Conservation (phyloP, 1,284 basidiomycete genomes). For the Malassezia equina region DNA sequence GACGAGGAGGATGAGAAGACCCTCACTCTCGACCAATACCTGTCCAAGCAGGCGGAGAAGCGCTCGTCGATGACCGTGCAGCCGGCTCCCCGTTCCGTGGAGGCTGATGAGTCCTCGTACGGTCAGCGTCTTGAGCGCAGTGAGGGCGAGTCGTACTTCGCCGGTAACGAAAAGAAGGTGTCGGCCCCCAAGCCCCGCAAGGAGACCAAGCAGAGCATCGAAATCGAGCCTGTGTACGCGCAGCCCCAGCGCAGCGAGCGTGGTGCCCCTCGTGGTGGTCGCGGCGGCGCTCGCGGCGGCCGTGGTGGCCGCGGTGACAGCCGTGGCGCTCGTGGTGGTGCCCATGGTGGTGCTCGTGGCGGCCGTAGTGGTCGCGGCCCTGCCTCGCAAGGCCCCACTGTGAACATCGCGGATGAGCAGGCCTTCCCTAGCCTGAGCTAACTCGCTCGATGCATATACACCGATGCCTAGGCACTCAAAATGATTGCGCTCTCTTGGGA, state of each 20-base stretch:
- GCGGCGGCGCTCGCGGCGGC: constrained; percentile 12
- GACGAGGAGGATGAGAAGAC: constrained; percentile 94
- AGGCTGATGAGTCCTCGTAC: constrained; percentile 33
- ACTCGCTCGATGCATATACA: not conserved
- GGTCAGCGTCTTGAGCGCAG: constrained; percentile 36
- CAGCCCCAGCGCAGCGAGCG: constrained; percentile 19
- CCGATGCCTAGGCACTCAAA: not conserved
- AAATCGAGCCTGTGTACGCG: constrained; percentile 41
- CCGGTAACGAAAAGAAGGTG: constrained; percentile 31
- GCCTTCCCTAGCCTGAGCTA: constrained; percentile 34
- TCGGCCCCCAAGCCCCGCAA: constrained; percentile 18
- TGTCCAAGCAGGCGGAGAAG: constrained; percentile 58
- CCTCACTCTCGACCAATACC: constrained; percentile 67
- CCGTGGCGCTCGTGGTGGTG: constrained; percentile 26
- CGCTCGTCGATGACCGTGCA: constrained; percentile 32
- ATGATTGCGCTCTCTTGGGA: not conserved
- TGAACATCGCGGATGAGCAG: constrained; percentile 50
- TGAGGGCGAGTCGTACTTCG: constrained; percentile 38
- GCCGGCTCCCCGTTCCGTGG: constrained; percentile 27
- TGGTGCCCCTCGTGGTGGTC: constrained; percentile 15
- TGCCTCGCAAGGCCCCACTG: constrained; percentile 55
- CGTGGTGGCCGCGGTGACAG: constrained; percentile 20
- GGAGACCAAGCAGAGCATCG: constrained; percentile 41
- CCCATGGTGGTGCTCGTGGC: constrained; percentile 29
- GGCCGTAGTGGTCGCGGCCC: constrained; percentile 50